Conservation (phyloP, 148 eudicot species). For the Vaccinium darrowii region DNA sequence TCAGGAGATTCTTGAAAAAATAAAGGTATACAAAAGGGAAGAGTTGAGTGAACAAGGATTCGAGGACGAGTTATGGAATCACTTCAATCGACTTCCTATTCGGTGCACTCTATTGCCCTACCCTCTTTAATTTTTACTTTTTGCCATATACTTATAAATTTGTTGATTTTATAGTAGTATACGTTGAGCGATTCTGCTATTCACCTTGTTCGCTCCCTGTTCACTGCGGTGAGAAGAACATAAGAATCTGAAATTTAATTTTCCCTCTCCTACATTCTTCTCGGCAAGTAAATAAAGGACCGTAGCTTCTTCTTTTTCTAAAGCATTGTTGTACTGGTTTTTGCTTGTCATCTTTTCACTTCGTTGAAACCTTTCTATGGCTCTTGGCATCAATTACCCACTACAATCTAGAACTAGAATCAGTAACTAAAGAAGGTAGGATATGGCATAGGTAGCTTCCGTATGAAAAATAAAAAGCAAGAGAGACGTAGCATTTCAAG, state of each 20-base stretch:
- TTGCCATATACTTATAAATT: too few species aligned
- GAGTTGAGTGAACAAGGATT: conserved; percentile 39
- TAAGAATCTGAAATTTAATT: not conserved
- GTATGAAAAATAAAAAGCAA: too few species aligned
- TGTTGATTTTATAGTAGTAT: too few species aligned
- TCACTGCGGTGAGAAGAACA: not conserved
- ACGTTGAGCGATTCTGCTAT: too few species aligned
- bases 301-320: not conserved
- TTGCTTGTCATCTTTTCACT: not conserved
- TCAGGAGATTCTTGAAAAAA: conserved; percentile 30
- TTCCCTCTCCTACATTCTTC: not conserved
- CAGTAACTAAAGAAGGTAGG: too few species aligned
- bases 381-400: not conserved
- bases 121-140: too few species aligned
- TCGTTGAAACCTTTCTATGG: too few species aligned
- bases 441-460: too few species aligned
- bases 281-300: not conserved
- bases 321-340: not conserved
- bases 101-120: conserved; percentile 24
- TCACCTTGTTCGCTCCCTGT: too few species aligned
- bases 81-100: conserved; percentile 40
- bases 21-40: conserved; percentile 27
- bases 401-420: too few species aligned
- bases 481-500: too few species aligned
- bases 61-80: conserved; percentile 46